Evolutionary conservation across 1,284 basidiomycete species (phyloP).

Genomic region (Naganishia sp.): DNA sequence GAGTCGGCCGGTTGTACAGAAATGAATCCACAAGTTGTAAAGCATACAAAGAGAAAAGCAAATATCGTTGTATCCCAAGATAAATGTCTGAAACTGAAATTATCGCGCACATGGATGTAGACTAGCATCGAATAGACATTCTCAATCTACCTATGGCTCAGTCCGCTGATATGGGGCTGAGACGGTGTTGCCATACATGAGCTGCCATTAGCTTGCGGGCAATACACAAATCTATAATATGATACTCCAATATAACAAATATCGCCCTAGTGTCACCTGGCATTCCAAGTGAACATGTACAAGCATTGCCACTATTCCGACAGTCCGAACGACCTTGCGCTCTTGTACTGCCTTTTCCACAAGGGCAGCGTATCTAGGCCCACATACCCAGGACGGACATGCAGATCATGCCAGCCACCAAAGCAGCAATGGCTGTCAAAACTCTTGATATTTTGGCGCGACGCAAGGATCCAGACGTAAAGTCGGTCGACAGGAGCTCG

Average conservation of each 20-base stretch:
- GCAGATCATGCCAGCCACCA: conserved; percentile 42
- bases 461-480: conserved; percentile 39
- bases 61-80: not conserved
- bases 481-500: conserved; percentile 42
- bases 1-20: not conserved
- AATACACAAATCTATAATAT: not conserved
- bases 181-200: not conserved
- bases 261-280: no score
- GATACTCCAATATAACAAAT: no score
- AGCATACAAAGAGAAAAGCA: not conserved
- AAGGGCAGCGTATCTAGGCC: conserved; percentile 37
- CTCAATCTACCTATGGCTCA: no score
- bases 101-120: no score
- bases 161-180: not conserved
- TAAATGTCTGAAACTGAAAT: not conserved
- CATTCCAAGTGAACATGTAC: no score
- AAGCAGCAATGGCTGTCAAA: conserved; percentile 36
- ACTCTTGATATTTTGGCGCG: conserved; percentile 35
- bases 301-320: no score
- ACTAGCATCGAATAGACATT: no score
- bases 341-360: no score
- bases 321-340: not conserved
- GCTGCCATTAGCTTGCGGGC: not conserved
- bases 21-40: not conserved
- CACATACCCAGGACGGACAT: conserved; percentile 53